phyloP scores from a whole-genome alignment of 306 rosid species.

The Cicer chorassanicum region DNA sequence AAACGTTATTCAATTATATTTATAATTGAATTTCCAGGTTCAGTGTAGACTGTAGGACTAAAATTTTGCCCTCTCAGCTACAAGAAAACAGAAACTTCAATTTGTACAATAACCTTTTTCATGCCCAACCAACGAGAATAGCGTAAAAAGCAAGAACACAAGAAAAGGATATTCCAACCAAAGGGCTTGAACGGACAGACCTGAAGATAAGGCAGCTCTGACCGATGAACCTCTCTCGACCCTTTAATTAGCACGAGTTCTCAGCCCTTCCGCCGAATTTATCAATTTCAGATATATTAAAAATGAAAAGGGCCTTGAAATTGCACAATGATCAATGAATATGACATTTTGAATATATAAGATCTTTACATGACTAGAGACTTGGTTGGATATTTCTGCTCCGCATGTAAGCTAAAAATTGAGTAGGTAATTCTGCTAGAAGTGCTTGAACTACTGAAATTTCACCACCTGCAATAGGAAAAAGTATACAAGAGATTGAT shows the following conservation, averaged over 20 bases:
- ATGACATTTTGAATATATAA: conserved; percentile 51
- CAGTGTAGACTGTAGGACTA: conserved; percentile 3
- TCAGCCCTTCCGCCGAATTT: conserved; percentile 31
- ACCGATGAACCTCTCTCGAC: conserved; percentile 38
- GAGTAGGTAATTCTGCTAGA: conserved; percentile 90
- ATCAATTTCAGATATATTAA: conserved; percentile 23
- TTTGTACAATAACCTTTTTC: conserved; percentile 13
- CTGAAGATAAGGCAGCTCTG: conserved; percentile 11
- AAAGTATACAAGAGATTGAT: conserved; percentile 17
- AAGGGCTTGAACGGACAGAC: conserved; percentile 25
- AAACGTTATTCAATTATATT: neutral
- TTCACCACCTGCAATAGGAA: conserved; percentile 76
- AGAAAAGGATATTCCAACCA: conserved; percentile 39
- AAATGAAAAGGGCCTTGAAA: conserved; percentile 43
- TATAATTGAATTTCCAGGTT: conserved; percentile 19
- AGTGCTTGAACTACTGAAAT: conserved; percentile 93
- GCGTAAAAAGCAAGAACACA: conserved; percentile 29
- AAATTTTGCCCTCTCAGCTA: conserved; percentile 26
- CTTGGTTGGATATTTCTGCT: conserved; percentile 80
- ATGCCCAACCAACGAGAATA: conserved; percentile 27
- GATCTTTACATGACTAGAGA: conserved; percentile 53
- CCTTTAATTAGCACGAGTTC: conserved; percentile 39
- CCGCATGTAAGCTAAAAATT: conserved; percentile 88
- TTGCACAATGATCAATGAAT: conserved; percentile 49
- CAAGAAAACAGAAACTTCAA: conserved; percentile 29